Conservation (phyloP, 1,284 basidiomycete genomes). For the Xerocomus tenax region DNA sequence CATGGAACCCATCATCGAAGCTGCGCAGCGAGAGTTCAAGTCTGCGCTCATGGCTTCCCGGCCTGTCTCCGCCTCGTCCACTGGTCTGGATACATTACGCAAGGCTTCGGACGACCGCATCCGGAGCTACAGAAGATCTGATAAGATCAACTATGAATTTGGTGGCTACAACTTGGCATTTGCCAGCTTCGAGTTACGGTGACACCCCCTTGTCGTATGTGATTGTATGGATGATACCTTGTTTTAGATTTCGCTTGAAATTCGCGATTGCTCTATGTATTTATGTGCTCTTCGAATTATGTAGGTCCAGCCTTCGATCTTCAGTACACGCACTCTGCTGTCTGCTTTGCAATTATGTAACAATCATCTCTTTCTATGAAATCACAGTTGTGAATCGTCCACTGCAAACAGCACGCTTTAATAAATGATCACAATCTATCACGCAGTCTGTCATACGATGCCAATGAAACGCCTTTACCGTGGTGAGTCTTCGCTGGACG, state of each 20-base stretch:
- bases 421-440: slow-evolving; percentile 17
- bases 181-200: slow-evolving; percentile 69
- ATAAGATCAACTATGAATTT: slow-evolving; percentile 98
- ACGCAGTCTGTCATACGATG: slow-evolving; percentile 8
- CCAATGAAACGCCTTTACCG: too few relatives aligned
- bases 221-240: slow-evolving; percentile 17
- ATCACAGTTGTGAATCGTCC: slow-evolving; percentile 2
- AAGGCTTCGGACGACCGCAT: slow-evolving; percentile 11
- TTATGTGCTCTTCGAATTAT: slow-evolving; percentile 14
- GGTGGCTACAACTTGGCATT: slow-evolving; percentile 93
- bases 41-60: slow-evolving; percentile 40
- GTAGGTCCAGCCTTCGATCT: slow-evolving; percentile 5
- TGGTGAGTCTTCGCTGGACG: slow-evolving; percentile 17
- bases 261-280: slow-evolving; percentile 14
- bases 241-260: slow-evolving; percentile 18
- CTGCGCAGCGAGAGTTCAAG: slow-evolving; percentile 63
- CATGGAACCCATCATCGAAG: slow-evolving; percentile 50
- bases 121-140: slow-evolving; percentile 62
- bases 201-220: slow-evolving; percentile 17
- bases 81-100: slow-evolving; percentile 9
- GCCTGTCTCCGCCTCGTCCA: slow-evolving; percentile 20
- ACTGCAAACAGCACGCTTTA: slow-evolving; percentile 5
- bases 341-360: slow-evolving; percentile 15
- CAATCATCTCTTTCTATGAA: not conserved
- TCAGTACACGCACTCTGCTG: slow-evolving; percentile 17